A percentile compares a stretch with the other conserved stretches of the same genome.
These are phyloP conservation scores for Leishmania braziliensis DNA, from an alignment of 208 protist genomes.

Conservation along the genomic window DNA sequence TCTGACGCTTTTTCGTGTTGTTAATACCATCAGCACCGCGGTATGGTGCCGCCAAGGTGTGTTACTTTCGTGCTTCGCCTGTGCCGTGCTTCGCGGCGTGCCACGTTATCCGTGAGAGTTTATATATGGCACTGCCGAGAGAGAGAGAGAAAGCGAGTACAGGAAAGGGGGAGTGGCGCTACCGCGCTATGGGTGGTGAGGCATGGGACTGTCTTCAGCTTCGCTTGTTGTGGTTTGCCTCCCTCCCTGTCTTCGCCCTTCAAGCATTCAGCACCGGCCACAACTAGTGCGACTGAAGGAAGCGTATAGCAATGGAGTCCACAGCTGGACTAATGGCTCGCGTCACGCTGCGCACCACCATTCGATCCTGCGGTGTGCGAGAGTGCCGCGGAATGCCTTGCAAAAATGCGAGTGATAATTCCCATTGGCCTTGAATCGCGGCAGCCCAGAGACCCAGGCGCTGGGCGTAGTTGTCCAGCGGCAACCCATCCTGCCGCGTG, in stretches of 20 bases:
- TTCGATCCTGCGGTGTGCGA: constrained; percentile 67
- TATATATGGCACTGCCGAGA: neutral
- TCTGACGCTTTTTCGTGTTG: neutral
- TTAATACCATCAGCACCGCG: neutral
- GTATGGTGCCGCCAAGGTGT: neutral
- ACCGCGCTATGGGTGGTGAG: neutral
- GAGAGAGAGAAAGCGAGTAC: neutral
- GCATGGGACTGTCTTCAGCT: neutral
- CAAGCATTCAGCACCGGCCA: neutral
- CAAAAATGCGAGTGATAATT: constrained; percentile 62
- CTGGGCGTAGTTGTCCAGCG: constrained; percentile 78
- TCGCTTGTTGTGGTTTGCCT: neutral
- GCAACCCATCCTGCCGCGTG: constrained; percentile 70
- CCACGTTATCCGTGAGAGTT: neutral
- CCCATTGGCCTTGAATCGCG: constrained; percentile 68
- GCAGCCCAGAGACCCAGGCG: constrained; percentile 73
- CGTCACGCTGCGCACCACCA: constrained; percentile 65
- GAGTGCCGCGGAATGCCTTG: constrained; percentile 44
- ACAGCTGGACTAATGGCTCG: constrained; percentile 50
- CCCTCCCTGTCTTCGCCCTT: neutral
- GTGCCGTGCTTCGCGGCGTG: neutral
- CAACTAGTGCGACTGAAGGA: constrained; percentile 52
- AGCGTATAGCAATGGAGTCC: constrained; percentile 57
- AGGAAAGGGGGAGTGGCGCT: neutral
- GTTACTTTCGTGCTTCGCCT: neutral